These are phyloP conservation scores for Aeschynomene evenia DNA, from an alignment of 306 rosid genomes.

Conservation along the genomic window DNA sequence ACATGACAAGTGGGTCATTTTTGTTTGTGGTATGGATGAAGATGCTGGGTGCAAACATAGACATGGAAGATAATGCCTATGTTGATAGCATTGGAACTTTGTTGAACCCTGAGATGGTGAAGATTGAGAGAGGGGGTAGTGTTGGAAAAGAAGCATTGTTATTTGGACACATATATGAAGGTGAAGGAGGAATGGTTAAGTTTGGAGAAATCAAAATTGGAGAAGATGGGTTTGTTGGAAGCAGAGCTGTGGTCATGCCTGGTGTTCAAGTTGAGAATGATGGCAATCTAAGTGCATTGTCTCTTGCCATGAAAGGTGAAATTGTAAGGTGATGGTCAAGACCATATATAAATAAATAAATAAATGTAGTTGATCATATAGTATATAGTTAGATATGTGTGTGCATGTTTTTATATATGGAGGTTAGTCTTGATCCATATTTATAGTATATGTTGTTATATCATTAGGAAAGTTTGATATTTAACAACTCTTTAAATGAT, in stretches of 20 bases:
- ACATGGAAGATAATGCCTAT: conserved; percentile 50
- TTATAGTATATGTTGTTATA: neutral
- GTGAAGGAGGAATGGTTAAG: conserved; percentile 77
- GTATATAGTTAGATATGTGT: neutral
- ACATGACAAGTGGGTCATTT: conserved; percentile 72
- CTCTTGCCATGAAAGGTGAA: conserved; percentile 90
- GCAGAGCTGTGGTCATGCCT: conserved; percentile 83
- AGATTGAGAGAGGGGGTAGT: conserved; percentile 72
- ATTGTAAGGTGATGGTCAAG: conserved; percentile 47
- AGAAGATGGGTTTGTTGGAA: conserved; percentile 80
- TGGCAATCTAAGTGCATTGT: conserved; percentile 54
- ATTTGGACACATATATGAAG: conserved; percentile 89
- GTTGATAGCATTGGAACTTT: conserved; percentile 79
- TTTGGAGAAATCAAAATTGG: conserved; percentile 72
- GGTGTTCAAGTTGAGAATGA: conserved; percentile 68
- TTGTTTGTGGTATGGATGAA: conserved; percentile 72
- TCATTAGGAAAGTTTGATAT: neutral
- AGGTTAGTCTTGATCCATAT: neutral
- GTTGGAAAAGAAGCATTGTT: conserved; percentile 84
- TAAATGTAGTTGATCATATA: neutral
- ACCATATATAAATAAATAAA: too few species aligned
- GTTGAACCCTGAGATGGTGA: conserved; percentile 92
- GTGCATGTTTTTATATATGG: neutral
- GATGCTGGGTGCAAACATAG: conserved; percentile 80
- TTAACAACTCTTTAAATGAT: neutral